Evolutionary conservation across 2,329 filamentous ascomycete genomes (phyloP), one percentile per base, ranked within the genome.

Genomic region (Claviceps arundinis): DNA sequence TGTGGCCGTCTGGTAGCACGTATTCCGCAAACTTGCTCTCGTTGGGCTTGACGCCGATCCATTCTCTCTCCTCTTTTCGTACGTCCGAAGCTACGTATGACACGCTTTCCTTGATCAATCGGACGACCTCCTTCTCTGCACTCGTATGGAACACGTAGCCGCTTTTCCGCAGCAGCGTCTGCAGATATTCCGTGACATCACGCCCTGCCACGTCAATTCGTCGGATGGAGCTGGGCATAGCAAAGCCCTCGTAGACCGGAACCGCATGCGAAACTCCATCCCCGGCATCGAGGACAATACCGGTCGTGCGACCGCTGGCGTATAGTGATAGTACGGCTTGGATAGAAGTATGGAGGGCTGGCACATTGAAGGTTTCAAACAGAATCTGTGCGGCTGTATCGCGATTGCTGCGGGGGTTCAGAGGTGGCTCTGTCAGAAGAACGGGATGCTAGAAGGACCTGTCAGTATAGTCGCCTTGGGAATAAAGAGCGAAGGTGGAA

Each of bases 291-390:
- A 98, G 78, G 13, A 98, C 93, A 56, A 97, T 89, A 60, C 93
- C 93, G 4, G 93, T 97, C 24, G 93, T 97, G 60, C 93, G 85
- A 22, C 93, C 93, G 52, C 89, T 95, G 52, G 93, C 91, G 70
- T 98, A 98, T 55, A 98, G 75, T 47, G 91, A 96, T 52, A 98
- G 80, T 19, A 97, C 90, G 1, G 93, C 93, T 73, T 98, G 93
- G 59, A 98, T 95, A 2, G 90, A 96, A 52, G 89, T 95, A 72
- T 96, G 95, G 46, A 97, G 76, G 4, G 93, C 93, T 13, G 93
- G 93, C 11, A 97, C 91, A 65, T 97, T 97, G 77, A 97, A 97
- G 2, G 91, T 95, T 72, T 98, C 93, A 70, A 98, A 98, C 52
- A 98, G 82, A 58, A 98, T 94, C 69, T 98, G 93, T 43, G 93